These are phyloP conservation scores for Monilinia aucupariae DNA, from an alignment of 2,329 filamentous ascomycete genomes.

Conservation along the genomic window DNA sequence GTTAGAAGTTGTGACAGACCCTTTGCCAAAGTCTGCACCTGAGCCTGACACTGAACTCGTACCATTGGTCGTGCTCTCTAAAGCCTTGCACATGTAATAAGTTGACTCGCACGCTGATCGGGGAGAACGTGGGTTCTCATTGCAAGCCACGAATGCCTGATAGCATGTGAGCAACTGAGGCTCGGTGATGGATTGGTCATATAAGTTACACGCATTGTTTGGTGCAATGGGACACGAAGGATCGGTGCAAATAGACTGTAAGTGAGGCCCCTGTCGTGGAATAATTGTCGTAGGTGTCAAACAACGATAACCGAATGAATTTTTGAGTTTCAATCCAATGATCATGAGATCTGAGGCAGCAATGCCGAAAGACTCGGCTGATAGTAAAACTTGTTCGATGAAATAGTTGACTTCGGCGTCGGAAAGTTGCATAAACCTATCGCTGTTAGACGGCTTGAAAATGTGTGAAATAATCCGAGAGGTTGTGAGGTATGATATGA, in stretches of 20 bases:
- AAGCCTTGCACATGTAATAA: not conserved
- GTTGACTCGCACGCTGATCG: not conserved
- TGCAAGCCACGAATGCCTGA: not conserved
- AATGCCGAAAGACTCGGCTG: constrained; percentile 55
- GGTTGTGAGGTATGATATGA: not conserved
- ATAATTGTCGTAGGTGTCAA: constrained; percentile 43
- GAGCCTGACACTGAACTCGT: not conserved
- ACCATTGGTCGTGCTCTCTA: not conserved
- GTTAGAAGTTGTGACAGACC: not conserved
- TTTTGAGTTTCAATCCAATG: constrained; percentile 46
- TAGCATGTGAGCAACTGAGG: constrained; percentile 7
- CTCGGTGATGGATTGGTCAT: constrained; percentile 31
- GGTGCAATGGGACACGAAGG: constrained; percentile 44
- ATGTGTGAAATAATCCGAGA: not conserved
- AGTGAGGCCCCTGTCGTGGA: constrained; percentile 41
- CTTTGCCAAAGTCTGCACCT: not conserved
- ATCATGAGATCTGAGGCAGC: constrained; percentile 45
- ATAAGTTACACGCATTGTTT: constrained; percentile 44
- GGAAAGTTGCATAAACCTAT: constrained; percentile 51
- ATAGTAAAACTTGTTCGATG: constrained; percentile 51
- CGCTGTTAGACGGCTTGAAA: constrained; percentile 8
- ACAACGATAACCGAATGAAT: constrained; percentile 50
- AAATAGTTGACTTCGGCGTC: constrained; percentile 51
- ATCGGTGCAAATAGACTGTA: constrained; percentile 53
- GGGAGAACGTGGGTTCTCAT: not conserved